Evolutionary conservation across 2,329 filamentous ascomycete species (phyloP).

Genomic region (Zelopaecilomyces penicillatus): DNA sequence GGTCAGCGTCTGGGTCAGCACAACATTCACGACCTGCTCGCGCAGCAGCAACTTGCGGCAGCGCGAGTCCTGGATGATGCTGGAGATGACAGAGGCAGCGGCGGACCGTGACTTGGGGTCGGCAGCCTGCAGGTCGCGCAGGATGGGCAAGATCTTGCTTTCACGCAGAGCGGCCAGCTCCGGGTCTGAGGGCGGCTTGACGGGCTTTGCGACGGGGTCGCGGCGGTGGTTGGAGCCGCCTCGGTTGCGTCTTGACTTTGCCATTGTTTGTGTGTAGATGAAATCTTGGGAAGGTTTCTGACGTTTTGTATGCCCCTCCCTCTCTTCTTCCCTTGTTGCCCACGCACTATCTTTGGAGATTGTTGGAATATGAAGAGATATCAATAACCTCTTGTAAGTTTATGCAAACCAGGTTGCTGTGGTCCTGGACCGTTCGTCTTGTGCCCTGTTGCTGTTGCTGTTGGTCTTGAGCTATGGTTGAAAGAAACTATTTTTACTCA

Average conservation of each 20-base stretch:
- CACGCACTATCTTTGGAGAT: too few relatives aligned
- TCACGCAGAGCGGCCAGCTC: constrained; percentile 56
- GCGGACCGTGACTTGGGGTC: constrained; percentile 51
- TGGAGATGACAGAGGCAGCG: constrained; percentile 52
- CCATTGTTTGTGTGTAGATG: constrained; percentile 35
- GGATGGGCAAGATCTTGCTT: constrained; percentile 53
- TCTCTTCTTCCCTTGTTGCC: not conserved
- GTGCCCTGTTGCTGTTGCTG: too few relatives aligned
- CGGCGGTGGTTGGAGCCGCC: constrained; percentile 39
- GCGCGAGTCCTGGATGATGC: constrained; percentile 52
- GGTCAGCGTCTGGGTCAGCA: constrained; percentile 56
- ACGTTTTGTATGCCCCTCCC: not conserved
- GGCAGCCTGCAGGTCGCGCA: constrained; percentile 50
- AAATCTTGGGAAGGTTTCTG: not conserved
- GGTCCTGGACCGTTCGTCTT: too few relatives aligned
- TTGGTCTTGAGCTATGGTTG: too few relatives aligned
- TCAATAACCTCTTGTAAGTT: too few relatives aligned
- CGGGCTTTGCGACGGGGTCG: constrained; percentile 47
- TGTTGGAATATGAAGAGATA: too few relatives aligned
- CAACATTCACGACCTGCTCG: constrained; percentile 55
- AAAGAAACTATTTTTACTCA: too few relatives aligned
- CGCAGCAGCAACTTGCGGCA: constrained; percentile 58
- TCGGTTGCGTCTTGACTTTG: constrained; percentile 49
- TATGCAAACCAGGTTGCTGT: too few relatives aligned
- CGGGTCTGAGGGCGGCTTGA: constrained; percentile 55